Evolutionary conservation across 1,284 basidiomycete species (phyloP), one percentile per base, ranked within the genome.

Genomic region (Quambalaria eucalypti): DNA sequence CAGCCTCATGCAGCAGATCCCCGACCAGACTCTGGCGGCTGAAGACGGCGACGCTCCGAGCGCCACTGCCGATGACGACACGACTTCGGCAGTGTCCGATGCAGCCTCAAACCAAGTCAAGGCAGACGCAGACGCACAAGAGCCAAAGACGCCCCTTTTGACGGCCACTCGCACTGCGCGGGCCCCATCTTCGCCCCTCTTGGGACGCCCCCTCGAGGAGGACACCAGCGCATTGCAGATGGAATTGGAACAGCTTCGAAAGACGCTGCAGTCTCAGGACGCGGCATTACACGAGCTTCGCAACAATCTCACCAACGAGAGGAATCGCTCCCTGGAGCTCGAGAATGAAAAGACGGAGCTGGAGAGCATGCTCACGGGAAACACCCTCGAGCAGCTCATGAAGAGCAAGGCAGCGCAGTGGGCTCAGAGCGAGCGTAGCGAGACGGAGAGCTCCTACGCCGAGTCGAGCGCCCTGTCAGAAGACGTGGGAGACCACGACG

Each of bases 401-500:
- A 46, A 12, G 42, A 46, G 42, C 36, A 39, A 39, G 21, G 36
- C 36, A 4, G 36, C 16, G 21, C 36, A 39, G 4, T 39, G 36
- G 36, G 16, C 16, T 10, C 36, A 14, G 16, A 3, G 21, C 21
- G 4, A 10, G 5, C 36, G 10, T 14, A 39, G 36, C 36, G 36
- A 39, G 36, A 39, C 36, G 16, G 21, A 14, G 10, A 12, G 36
- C 36, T 39, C 50, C 14, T 61, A 57, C 42, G 52, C 59, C 50
- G 52, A 59, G 30, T 59, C 59, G 23, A 55, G 47, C 16, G 62
- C 60, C 25, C 31, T 54, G 33, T 42, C 51, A 33, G 44, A 61
- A 2, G 29, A 63, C 26, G 28, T 50, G 28, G 59, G 55, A 8
- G 64, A 69, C 28, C 56, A 66, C 16, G 47, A 53, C 31, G 55